These are phyloP conservation scores for Quercus robur DNA, from an alignment of 306 rosid species.

Conservation along the genomic window DNA sequence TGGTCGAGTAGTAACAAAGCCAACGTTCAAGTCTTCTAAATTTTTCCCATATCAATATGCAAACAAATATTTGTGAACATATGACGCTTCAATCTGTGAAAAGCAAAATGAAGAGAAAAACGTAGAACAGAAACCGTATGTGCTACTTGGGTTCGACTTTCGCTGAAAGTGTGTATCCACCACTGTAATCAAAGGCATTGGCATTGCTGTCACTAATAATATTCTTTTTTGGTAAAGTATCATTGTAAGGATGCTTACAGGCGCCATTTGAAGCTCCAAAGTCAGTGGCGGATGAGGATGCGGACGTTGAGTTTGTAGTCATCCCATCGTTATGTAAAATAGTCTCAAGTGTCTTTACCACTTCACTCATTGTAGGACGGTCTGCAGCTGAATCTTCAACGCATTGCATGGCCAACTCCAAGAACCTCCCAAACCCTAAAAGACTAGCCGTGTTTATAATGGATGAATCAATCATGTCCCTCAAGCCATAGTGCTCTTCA, in stretches of 20 bases:
- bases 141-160: slow-evolving; percentile 80
- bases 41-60: background rate
- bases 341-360: slow-evolving; percentile 69
- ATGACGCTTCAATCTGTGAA: background rate
- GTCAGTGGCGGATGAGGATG: slow-evolving; percentile 87
- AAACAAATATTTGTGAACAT: background rate
- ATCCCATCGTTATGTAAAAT: slow-evolving; percentile 83
- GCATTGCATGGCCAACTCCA: slow-evolving; percentile 82
- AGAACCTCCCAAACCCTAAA: slow-evolving; percentile 61
- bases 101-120: background rate
- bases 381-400: slow-evolving; percentile 79
- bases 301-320: slow-evolving; percentile 78
- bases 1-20: background rate
- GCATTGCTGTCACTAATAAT: slow-evolving; percentile 36
- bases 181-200: slow-evolving; percentile 68
- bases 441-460: slow-evolving; percentile 50
- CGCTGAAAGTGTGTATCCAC: slow-evolving; percentile 57
- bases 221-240: slow-evolving; percentile 53
- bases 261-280: slow-evolving; percentile 52
- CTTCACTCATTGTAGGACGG: slow-evolving; percentile 89
- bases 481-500: slow-evolving; percentile 60
- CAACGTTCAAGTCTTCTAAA: background rate
- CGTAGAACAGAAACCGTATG: background rate
- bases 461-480: slow-evolving; percentile 58
- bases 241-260: slow-evolving; percentile 65